These are phyloP conservation scores for Cryphonectria radicalis DNA, from an alignment of 2,329 filamentous ascomycete species.

Conservation along the genomic window DNA sequence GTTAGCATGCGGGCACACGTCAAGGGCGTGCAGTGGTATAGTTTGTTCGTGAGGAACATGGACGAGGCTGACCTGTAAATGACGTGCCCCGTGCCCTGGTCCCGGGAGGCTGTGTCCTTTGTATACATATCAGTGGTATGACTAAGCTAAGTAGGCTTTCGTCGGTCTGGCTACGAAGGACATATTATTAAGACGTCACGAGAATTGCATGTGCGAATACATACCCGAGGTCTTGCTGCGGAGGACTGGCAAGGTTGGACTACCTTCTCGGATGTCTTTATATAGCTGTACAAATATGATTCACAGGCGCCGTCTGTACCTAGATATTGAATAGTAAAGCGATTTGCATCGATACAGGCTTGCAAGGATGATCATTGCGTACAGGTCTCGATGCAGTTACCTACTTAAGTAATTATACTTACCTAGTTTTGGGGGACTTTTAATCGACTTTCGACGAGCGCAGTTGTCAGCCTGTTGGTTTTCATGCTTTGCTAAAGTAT, in stretches of 20 bases:
- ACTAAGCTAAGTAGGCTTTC: too few species aligned
- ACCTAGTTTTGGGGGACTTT: not conserved
- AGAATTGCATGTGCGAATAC: not conserved
- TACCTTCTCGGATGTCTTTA: not conserved
- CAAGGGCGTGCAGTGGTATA: slow-evolving; percentile 44
- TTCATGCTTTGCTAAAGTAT: not conserved
- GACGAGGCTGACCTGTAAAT: slow-evolving; percentile 42
- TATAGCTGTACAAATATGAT: not conserved
- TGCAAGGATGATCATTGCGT: not conserved
- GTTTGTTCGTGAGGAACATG: slow-evolving; percentile 47
- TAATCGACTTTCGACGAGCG: not conserved
- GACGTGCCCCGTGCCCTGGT: not conserved
- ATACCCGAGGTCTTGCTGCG: not conserved
- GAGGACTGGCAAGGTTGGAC: not conserved
- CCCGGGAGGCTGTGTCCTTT: not conserved
- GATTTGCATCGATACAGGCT: not conserved
- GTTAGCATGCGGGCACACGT: slow-evolving; percentile 43
- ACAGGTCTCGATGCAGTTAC: too few species aligned
- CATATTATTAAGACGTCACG: not conserved
- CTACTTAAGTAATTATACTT: too few species aligned
- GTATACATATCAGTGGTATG: not conserved
- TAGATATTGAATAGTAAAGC: not conserved
- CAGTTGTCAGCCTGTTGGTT: not conserved
- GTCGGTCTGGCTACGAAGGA: not conserved
- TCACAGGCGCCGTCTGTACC: not conserved